Conservation (phyloP, 176 grass and related monocot genomes). For the Coix lacrymajobi region DNA sequence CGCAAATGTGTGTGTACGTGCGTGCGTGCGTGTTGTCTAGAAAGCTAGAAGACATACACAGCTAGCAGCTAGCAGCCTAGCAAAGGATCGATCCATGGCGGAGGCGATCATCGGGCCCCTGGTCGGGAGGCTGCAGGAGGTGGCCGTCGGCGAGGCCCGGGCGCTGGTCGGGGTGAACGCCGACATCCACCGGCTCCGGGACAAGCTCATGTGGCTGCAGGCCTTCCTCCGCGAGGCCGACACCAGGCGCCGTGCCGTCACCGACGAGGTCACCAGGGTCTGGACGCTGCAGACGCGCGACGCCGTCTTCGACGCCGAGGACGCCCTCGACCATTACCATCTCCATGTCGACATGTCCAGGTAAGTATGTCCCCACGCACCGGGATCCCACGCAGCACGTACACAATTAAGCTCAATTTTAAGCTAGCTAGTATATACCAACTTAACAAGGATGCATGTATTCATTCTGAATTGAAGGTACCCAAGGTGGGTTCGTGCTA, state of each 20-base stretch:
- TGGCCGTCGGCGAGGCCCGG: neutral
- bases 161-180: neutral
- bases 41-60: too few species aligned
- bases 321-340: slow-evolving; percentile 27
- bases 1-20: too few species aligned
- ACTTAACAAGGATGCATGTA: too few species aligned
- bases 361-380: too few species aligned
- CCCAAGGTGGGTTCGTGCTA: neutral
- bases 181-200: slow-evolving; percentile 5
- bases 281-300: slow-evolving; percentile 28
- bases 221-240: slow-evolving; percentile 34
- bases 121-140: neutral
- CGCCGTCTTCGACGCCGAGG: slow-evolving; percentile 30
- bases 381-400: too few species aligned
- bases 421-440: too few species aligned
- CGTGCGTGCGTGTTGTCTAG: too few species aligned
- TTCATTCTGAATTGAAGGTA: neutral
- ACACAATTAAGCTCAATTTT: too few species aligned
- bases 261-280: slow-evolving; percentile 5
- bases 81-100: neutral
- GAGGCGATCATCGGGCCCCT: slow-evolving; percentile 20
- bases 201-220: slow-evolving; percentile 42
- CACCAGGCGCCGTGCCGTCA: slow-evolving; percentile 8
- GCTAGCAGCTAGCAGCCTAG: neutral
- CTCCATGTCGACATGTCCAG: neutral